Evolutionary conservation across 169 alveolate species (phyloP), one percentile per base, ranked within the genome.

Genomic region (Miamiensis avidus): DNA sequence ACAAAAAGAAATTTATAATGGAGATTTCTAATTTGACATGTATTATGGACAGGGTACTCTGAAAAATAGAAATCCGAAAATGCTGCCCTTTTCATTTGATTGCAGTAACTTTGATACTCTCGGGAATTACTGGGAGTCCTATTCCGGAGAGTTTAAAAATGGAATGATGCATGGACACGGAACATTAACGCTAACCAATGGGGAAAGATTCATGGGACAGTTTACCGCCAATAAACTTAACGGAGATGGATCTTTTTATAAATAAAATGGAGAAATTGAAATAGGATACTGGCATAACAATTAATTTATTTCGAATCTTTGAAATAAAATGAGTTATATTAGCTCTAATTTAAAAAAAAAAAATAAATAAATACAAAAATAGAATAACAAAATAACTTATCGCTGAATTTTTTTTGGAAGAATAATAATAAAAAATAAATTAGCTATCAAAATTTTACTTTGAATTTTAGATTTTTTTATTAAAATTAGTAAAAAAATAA

Each of bases 231-330:
- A 82, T 28, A 64, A 34, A 28, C 65, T 86, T 34, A 76, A 81
- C 34, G 90, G 90, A 1, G 76, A 81, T 33, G 90, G 90, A 16
- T 81, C 84, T 49, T 79, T 79, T 32, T 79, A 79, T 64, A 79
- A 72, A 79, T 15, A 16, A 26, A 64, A 79, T n/a, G 84, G 84
- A 79, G 84, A 64, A 79, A 79, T 79, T 26, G 84, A 79, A 79
- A 76, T 79, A 27, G 84, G 84, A 26, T 79, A 49, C 27, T 79
- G 84, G 84, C 30, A 79, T 49, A 79, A 79, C 78, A 74, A 83
- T 88, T 79, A 83, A 74, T 75, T 33, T 79, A 65, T 77, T 76
- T 16, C 85, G 78, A 86, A 78, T 74, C 16, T 86, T 77, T 77
- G 85, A n/a, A n/a, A n/a, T n/a, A n/a, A n/a, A n/a, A n/a, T n/a